Conservation (phyloP, 1,284 basidiomycete species). For the Gomphus bonarii region DNA sequence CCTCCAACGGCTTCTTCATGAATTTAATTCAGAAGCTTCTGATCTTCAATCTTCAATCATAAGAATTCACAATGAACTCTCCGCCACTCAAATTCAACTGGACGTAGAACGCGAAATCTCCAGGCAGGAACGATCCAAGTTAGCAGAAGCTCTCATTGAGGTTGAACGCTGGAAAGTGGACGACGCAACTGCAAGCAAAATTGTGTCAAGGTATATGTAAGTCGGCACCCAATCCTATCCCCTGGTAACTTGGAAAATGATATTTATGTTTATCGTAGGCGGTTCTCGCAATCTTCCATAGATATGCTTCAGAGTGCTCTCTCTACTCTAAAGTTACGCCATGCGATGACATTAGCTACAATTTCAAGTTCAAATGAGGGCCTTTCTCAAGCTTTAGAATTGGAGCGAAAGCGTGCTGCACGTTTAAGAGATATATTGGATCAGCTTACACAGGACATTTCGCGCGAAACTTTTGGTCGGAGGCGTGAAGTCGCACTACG, state of each 20-base stretch:
- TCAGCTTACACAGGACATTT: conserved; percentile 62
- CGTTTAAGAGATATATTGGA: conserved; percentile 56
- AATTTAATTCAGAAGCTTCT: conserved; percentile 40
- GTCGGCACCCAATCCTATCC: conserved; percentile 16
- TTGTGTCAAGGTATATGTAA: conserved; percentile 84
- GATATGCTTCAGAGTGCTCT: conserved; percentile 60
- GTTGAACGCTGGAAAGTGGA: conserved; percentile 57
- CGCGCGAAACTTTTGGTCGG: conserved; percentile 66
- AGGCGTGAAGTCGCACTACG: conserved; percentile 64
- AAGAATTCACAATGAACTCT: conserved; percentile 34
- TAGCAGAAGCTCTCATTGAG: conserved; percentile 40
- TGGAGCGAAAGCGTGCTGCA: conserved; percentile 33
- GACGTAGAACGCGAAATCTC: conserved; percentile 37
- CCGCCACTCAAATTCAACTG: conserved; percentile 29
- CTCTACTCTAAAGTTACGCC: conserved; percentile 46
- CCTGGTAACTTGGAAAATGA: conserved; percentile 4
- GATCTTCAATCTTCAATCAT: conserved; percentile 36
- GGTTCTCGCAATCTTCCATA: conserved; percentile 76
- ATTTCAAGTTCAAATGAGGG: conserved; percentile 35
- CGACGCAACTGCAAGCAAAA: conserved; percentile 69
- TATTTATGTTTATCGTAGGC: conserved; percentile 35
- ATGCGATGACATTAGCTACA: conserved; percentile 52
- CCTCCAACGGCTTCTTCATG: conserved; percentile 38
- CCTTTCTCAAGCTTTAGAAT: conserved; percentile 34
- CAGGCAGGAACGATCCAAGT: conserved; percentile 31